phyloP scores from a whole-genome alignment of 1,139 yeast species.

The Debaryomyces singareniensis region DNA sequence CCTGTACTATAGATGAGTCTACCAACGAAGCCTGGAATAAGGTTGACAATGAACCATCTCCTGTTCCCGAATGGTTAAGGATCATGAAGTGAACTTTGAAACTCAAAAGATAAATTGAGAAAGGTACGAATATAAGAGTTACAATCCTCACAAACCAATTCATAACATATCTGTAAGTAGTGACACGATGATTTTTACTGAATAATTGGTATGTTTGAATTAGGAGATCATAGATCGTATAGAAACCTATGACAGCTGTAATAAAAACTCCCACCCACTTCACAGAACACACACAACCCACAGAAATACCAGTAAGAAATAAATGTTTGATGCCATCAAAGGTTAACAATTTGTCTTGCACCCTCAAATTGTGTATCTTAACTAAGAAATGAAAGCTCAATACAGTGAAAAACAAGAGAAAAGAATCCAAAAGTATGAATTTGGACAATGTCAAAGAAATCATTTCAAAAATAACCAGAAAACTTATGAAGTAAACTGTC shows the following conservation, averaged over 20 bases:
- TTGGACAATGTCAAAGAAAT: slow-evolving; percentile 61
- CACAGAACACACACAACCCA: slow-evolving; percentile 91
- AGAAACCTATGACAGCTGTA: slow-evolving; percentile 80
- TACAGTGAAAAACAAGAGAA: slow-evolving; percentile 64
- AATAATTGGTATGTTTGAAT: slow-evolving; percentile 50
- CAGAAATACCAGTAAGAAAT: slow-evolving; percentile 63
- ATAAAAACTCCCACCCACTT: slow-evolving; percentile 95
- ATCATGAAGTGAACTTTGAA: slow-evolving; percentile 78
- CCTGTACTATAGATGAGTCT: slow-evolving; percentile 44
- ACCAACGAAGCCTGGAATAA: slow-evolving; percentile 62
- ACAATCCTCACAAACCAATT: slow-evolving; percentile 75
- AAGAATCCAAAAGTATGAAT: slow-evolving; percentile 68
- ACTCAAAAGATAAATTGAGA: slow-evolving; percentile 56
- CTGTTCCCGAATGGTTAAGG: slow-evolving; percentile 72
- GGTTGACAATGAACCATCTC: slow-evolving; percentile 68
- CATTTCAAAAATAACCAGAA: slow-evolving; percentile 62
- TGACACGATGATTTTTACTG: slow-evolving; percentile 24
- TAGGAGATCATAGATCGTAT: slow-evolving; percentile 70
- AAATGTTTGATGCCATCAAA: slow-evolving; percentile 50
- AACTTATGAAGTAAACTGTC: slow-evolving; percentile 48
- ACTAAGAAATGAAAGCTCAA: slow-evolving; percentile 53
- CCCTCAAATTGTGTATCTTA: slow-evolving; percentile 44
- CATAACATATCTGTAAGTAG: slow-evolving; percentile 31
- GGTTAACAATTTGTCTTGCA: slow-evolving; percentile 32
- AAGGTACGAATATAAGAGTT: slow-evolving; percentile 69